Base-by-base conservation (phyloP, 495 filamentous ascomycete species). In the Evernia prunastri region DNA sequence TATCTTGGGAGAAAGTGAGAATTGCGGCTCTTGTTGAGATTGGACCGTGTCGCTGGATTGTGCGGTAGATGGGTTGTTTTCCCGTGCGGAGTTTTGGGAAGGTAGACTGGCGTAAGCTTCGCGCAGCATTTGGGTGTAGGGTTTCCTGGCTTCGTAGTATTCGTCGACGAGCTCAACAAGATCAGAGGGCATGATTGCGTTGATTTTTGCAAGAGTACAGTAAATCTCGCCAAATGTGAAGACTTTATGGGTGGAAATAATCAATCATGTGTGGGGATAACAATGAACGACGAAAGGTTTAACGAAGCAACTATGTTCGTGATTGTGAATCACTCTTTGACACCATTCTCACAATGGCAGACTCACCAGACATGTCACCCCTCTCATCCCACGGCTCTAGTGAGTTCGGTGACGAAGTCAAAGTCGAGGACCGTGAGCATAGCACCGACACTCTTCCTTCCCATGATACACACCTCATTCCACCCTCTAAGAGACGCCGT, bases 401-500 rank as follows among this genome's bases (percentile, higher is more conserved):
- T 58, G 78, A 81, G 15, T 74, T 80, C 64, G 79, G 72, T 68
- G 81, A 83, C 64, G 79, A 81, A 45, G 64, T 76, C 63, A 81
- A 79, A 71, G 58, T 58, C 43, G 69, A 72, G 20, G 70, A 70
- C 39, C 64, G 62, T 17, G 69, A 67, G 60, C 61, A 59, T 11
- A 67, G 54, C 33, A 20, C 63, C 8, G 62, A 67, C 37, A 49
- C 39, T 35, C 51, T 66, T 6, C 75, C 73, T 36, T 77, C 70
- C 51, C 67, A 67, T 29, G 67, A 63, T 20, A 74, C 62, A 67
- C 73, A 68, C 69, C 74, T 71, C 25, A 74, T 82, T 74, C 81
- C 79, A 36, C 79, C 81, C 17, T 77, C 79, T 20, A 83, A 83
- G 64, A 79, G 81, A 20, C 79, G 79, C 43, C 78, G 80, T 56